Base-by-base conservation (phyloP, 2,329 filamentous ascomycete genomes). In the Arthrobotrys pseudoclavata region DNA sequence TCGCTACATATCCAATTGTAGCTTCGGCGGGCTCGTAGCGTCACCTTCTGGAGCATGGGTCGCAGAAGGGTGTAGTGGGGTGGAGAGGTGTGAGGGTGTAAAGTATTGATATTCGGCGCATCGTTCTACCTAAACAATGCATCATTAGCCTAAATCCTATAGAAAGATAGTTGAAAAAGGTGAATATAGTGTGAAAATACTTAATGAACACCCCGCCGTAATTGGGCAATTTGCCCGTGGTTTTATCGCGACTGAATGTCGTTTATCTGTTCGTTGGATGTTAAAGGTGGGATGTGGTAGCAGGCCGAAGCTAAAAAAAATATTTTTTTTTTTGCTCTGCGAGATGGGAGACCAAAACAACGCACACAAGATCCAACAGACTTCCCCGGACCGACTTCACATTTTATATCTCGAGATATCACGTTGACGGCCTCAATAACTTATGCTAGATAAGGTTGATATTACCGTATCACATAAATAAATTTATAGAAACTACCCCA, bases 1-100 rank as follows among this genome's bases (percentile, higher is more conserved):
- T 76, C 72, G 66, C 72, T 76, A 70, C 72, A 76, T 76, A 76
- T 67, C 72, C 72, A 76, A 67, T 64, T 60, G 66, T 70, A 76
- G 72, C 72, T 67, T 64, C 50, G 72, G 72, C 72, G 72, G 67
- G 72, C 72, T 67, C 55, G 67, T 7, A 60, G 24, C 31, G 72
- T 68, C 48, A 76, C 66, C 67, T 76, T 76, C 50, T 70, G 72
- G 50, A 76, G 67, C 72, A 76, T 76, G 72, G 26, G 61, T 69
- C 61, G 66, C 60, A 64, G 72, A 69, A 76, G 64, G 45, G 42
- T 50, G 53, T 68, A 50, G 34, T 67, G 48, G 55, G 57, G 63
- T 29, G 52, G 29, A 57, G 18, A 57, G 52, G 52, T 62, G 64
- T 67, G 47, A n/a, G 66, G 52, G 31, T 70, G 45, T 63, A 63